Base-by-base conservation (phyloP, 2,329 filamentous ascomycete species). In the Penicillium sp. region DNA sequence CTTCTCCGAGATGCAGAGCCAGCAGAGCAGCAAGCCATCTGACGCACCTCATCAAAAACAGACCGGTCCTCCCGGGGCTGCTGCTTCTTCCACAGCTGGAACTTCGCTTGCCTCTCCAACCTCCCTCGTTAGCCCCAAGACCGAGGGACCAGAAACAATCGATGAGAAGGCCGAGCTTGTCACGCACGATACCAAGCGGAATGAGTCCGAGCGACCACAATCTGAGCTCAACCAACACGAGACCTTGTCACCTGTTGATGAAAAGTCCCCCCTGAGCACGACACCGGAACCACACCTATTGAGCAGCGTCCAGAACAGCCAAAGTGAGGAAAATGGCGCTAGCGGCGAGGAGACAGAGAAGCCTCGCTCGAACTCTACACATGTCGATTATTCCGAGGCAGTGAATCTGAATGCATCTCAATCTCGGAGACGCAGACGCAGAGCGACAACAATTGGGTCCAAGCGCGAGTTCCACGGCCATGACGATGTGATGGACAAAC, bases 401-500 rank as follows among this genome's bases (percentile, higher is more conserved):
- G 46, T 69, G 36, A 70, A 69, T 42, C 55, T 65, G 38, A 72
- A 70, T 50, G 60, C 64, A 11, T 62, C 65, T 11, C 65, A 65
- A 39, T 63, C 63, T 22, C 64, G 63, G 41, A 65, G 64, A 44
- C 66, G 71, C 34, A 63, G 72, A 51, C 61, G 74, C 42, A 62
- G 74, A 52, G 69, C 68, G 13, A 74, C 68, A 16, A 76, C 74
- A 1, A 67, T 72, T 44, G 68, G 69, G 34, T 74, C 71, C n/a
- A 69, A 69, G 54, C 62, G 70, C 18, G 73, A 75, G 18, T 74
- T 75, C 53, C 69, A 68, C 52, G 72, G 78, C 11, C 72, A 77
- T 1, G 90, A 95, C 51, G 89, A 95, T 42, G 74, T 96, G 55
- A 76, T 96, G 43, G 77, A 79, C 23, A 81, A 80, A 44, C 77